phyloP scores from a whole-genome alignment of 495 filamentous ascomycete genomes.

The Aspergillus funiculosus region DNA sequence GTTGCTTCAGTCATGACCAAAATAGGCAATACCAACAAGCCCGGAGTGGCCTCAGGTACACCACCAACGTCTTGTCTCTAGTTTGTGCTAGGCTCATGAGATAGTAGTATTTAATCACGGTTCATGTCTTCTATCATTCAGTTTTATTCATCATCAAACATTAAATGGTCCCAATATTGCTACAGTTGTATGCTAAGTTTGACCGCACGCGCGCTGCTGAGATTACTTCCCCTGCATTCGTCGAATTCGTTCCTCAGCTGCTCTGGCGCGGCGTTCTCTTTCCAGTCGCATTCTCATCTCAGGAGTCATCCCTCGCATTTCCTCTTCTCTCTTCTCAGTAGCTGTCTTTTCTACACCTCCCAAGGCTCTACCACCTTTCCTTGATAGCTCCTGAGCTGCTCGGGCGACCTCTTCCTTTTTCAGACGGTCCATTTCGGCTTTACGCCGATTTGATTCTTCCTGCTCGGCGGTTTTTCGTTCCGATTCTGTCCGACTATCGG shows the following conservation, averaged over 20 bases:
- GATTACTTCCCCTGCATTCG: slow-evolving; percentile 42
- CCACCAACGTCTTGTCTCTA: too few species aligned
- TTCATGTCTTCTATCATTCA: not conserved
- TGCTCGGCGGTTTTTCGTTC: slow-evolving; percentile 55
- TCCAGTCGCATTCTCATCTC: slow-evolving; percentile 79
- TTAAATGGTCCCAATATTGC: not conserved
- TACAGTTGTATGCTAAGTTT: not conserved
- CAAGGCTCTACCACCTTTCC: slow-evolving; percentile 44
- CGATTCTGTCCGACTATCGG: slow-evolving; percentile 53
- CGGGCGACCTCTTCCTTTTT: slow-evolving; percentile 59
- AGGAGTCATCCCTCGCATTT: slow-evolving; percentile 73
- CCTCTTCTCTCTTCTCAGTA: slow-evolving; percentile 72
- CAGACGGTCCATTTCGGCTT: slow-evolving; percentile 59
- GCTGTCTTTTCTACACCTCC: slow-evolving; percentile 57
- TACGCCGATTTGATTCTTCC: slow-evolving; percentile 53
- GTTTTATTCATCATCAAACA: not conserved
- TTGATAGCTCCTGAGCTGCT: slow-evolving; percentile 34
- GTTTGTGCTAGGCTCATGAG: not conserved
- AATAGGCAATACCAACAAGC: not conserved
- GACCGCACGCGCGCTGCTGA: not conserved
- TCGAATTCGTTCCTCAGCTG: slow-evolving; percentile 79
- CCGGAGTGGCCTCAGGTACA: too few species aligned
- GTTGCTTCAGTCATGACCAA: not conserved
- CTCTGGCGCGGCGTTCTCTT: slow-evolving; percentile 72
- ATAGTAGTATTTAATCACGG: not conserved